Conservation (phyloP, 2,329 filamentous ascomycete species). For the Colletotrichum euphorbiae region DNA sequence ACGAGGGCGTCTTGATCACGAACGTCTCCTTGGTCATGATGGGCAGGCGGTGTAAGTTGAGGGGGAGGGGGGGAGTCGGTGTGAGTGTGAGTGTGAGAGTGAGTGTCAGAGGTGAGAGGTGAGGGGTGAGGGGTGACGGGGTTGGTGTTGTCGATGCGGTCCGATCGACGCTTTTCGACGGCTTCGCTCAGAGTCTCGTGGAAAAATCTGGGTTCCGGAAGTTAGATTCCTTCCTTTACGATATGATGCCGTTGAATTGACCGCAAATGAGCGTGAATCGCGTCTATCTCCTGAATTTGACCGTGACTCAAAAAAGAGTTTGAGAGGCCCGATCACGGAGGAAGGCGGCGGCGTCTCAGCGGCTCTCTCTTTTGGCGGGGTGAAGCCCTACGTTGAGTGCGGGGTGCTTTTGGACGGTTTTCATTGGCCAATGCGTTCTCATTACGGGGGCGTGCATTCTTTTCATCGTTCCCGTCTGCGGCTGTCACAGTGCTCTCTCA, state of each 20-base stretch:
- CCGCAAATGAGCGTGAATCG: conserved; percentile 13
- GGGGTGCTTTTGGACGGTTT: not conserved
- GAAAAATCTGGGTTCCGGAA: too few species aligned
- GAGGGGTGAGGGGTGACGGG: not conserved
- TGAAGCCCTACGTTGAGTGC: conserved; percentile 29
- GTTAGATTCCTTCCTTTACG: too few species aligned
- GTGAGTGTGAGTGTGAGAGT: conserved; percentile 5
- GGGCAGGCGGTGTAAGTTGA: conserved; percentile 30
- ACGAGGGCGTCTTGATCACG: conserved; percentile 86
- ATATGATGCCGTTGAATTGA: not conserved
- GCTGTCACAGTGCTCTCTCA: not conserved
- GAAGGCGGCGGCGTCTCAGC: conserved; percentile 22
- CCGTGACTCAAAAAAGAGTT: conserved; percentile 37
- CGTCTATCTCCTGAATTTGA: not conserved
- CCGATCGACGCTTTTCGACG: not conserved
- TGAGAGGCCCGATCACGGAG: conserved; percentile 30
- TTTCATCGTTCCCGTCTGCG: conserved; percentile 16
- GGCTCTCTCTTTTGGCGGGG: conserved; percentile 14
- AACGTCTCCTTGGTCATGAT: conserved; percentile 66
- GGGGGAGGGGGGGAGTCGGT: not conserved
- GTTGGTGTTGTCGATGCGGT: not conserved
- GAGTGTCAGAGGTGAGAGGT: conserved; percentile 1
- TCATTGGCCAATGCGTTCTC: conserved; percentile 27
- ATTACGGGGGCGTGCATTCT: conserved; percentile 1
- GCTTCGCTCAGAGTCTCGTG: too few species aligned